Evolutionary conservation across 2,329 filamentous ascomycete genomes (phyloP).

Genomic region (Pleurostoma richardsiae): DNA sequence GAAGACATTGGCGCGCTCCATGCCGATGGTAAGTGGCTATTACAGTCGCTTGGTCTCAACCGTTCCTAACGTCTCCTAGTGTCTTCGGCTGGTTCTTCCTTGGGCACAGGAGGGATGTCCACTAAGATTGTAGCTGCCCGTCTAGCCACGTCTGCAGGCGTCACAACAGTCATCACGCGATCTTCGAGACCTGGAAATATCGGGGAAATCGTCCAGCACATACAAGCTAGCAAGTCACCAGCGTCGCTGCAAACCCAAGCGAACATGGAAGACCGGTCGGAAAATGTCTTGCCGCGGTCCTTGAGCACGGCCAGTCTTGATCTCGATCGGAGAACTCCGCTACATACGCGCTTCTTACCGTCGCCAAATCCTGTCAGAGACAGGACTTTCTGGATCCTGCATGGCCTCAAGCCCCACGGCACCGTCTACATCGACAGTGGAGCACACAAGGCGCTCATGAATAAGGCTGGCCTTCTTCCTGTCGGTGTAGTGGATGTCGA

Average conservation of each 20-base stretch:
- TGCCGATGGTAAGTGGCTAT: slow-evolving; percentile 60
- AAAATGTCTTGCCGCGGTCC: slow-evolving; percentile 30
- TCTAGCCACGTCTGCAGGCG: slow-evolving; percentile 87
- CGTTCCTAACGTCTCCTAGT: slow-evolving; percentile 41
- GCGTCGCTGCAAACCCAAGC: slow-evolving; percentile 18
- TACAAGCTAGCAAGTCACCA: slow-evolving; percentile 55
- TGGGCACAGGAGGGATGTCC: slow-evolving; percentile 95
- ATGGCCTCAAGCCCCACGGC: slow-evolving; percentile 85
- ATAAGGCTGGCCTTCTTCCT: slow-evolving; percentile 83
- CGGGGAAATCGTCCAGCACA: slow-evolving; percentile 75
- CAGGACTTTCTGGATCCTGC: slow-evolving; percentile 93
- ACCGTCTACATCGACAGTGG: slow-evolving; percentile 92
- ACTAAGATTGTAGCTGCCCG: slow-evolving; percentile 95
- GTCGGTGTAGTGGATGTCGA: slow-evolving; percentile 89
- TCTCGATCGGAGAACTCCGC: slow-evolving; percentile 45
- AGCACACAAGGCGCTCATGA: slow-evolving; percentile 71
- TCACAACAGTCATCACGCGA: slow-evolving; percentile 91
- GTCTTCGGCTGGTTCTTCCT: slow-evolving; percentile 78
- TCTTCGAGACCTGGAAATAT: slow-evolving; percentile 95
- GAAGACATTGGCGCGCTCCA: slow-evolving; percentile 79
- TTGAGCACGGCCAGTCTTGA: slow-evolving; percentile 35
- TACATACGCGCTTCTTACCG: slow-evolving; percentile 91
- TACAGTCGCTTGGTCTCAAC: background rate
- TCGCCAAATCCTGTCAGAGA: slow-evolving; percentile 82
- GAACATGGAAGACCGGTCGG: slow-evolving; percentile 20